phyloP scores from a whole-genome alignment of 257 asterid genomes.

The Solanum peruvianum region DNA sequence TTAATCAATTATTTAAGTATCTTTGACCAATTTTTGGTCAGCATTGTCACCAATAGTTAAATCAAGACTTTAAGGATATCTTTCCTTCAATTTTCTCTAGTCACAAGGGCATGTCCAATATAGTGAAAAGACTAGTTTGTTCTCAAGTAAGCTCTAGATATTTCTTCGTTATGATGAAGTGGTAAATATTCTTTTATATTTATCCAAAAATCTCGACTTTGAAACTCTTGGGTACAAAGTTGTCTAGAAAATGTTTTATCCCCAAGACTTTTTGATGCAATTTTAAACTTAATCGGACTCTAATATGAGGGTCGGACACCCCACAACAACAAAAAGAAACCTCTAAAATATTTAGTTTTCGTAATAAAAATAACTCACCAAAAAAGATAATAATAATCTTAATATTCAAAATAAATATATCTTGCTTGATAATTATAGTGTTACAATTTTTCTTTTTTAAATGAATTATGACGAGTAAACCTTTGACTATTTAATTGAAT shows the following conservation, averaged over 20 bases:
- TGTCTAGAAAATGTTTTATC: neutral
- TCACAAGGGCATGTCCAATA: neutral
- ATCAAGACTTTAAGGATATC: too few species aligned
- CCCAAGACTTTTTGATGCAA: accelerated
- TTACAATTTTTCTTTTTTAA: neutral
- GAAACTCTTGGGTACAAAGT: too few species aligned
- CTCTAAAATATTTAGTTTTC: neutral
- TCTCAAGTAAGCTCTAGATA: neutral
- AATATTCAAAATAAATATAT: neutral
- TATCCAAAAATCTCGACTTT: too few species aligned
- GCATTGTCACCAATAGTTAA: too few species aligned
- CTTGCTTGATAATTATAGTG: neutral
- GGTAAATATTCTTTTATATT: too few species aligned
- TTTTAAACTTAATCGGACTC: too few species aligned
- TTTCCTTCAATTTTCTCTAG: too few species aligned
- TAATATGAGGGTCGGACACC: too few species aligned
- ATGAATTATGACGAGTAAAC: neutral
- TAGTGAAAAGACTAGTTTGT: neutral
- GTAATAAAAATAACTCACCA: neutral
- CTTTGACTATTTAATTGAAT: neutral
- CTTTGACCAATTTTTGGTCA: too few species aligned
- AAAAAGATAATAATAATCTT: neutral
- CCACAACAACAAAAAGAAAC: neutral
- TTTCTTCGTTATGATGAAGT: too few species aligned
- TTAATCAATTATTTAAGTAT: too few species aligned